phyloP scores from a whole-genome alignment of 805 yeast genomes.

The Yarrowia osloensis region DNA sequence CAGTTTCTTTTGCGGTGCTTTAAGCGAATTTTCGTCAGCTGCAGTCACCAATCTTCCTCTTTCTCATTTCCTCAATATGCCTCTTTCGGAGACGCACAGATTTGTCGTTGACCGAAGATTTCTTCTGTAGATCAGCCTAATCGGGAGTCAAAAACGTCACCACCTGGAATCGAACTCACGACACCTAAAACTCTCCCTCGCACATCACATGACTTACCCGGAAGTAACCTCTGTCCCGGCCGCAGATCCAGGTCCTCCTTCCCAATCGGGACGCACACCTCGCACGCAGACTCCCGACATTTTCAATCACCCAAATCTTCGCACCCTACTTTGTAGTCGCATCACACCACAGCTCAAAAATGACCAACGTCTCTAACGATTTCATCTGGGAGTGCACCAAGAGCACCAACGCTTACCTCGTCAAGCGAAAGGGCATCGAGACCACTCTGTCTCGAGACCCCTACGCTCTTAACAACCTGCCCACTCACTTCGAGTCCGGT shows the following conservation, averaged over 20 bases:
- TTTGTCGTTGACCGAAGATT: neutral
- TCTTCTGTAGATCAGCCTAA: too few species aligned
- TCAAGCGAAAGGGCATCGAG: constrained; percentile 49
- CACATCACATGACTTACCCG: constrained; percentile 22
- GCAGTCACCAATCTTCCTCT: too few species aligned
- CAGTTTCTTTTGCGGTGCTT: too few species aligned
- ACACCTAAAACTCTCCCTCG: too few species aligned
- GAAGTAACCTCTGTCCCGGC: neutral
- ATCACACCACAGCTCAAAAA: constrained; percentile 27
- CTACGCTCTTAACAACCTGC: constrained; percentile 50
- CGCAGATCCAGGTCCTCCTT: constrained; percentile 1
- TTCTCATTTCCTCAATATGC: too few species aligned
- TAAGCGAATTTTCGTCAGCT: too few species aligned
- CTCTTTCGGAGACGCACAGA: neutral
- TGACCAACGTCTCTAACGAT: constrained; percentile 43
- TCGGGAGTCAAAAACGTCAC: too few species aligned
- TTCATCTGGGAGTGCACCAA: constrained; percentile 56
- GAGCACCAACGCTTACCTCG: constrained; percentile 50
- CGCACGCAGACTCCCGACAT: constrained; percentile 9
- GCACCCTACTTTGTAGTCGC: constrained; percentile 25
- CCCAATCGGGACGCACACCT: constrained; percentile 3
- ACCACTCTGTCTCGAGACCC: constrained; percentile 53
- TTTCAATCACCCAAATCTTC: constrained; percentile 26
- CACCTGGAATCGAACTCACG: neutral
- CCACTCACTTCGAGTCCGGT: constrained; percentile 53